Base-by-base conservation (phyloP, 169 alveolate genomes). In the Plasmodium berghei region DNA sequence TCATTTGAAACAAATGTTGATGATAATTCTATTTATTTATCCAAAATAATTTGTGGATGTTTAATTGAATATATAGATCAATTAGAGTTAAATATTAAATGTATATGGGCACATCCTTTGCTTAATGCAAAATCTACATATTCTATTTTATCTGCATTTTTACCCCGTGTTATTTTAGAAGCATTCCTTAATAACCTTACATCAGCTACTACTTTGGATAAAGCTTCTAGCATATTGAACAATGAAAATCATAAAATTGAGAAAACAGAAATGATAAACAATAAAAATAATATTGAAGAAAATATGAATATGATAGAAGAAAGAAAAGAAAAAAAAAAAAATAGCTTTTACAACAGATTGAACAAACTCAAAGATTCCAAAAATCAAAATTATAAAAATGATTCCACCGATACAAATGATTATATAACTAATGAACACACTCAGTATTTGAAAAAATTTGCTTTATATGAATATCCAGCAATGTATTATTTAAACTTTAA, bases 101-200 rank as follows among this genome's bases (percentile, higher is more conserved):
- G 93, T 54, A 93, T 94, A 3, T 94, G 96, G 96, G 72, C 90
- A 10, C 96, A 94, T 88, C 96, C 96, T 18, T 71, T 80, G 49
- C 83, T 94, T 48, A 90, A 89, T 48, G 87, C 94, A 64, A 94
- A 94, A 92, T 90, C 95, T 24, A 89, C 95, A 2, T 88, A 94
- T 66, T 62, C 91, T 64, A 71, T 94, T 56, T 80, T 94, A 24
- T 94, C 93, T 70, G 92, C 96, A 9, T 94, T 94, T 70, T 61
- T 94, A 59, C 96, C 96, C 5, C 58, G 96, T 14, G 85, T 92
- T 28, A 93, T 94, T 91, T 66, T 92, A 40, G 96, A 94, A 56
- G 91, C 93, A 73, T 94, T 94, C 66, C 56, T 74, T 61, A 90
- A 92, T 48, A 94, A 89, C 42, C 42, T 5, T 34, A 34, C 42